Conservation (phyloP, 1,139 yeast species). For the Geotrichum macrosporum region DNA sequence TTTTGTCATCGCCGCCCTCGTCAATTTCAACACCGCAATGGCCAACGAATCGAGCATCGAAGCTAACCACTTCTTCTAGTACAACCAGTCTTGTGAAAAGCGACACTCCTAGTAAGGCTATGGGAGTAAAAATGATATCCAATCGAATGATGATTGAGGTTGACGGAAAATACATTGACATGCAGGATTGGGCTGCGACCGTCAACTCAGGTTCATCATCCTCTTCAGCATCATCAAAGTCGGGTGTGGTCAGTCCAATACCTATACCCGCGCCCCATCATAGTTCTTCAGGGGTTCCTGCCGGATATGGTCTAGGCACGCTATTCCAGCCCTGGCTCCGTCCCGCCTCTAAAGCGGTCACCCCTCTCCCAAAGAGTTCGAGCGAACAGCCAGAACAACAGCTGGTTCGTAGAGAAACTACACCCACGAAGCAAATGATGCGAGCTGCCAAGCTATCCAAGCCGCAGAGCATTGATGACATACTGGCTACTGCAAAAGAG, state of each 20-base stretch:
- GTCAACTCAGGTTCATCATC: constrained; percentile 22
- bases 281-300: constrained; percentile 2
- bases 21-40: constrained; percentile 7
- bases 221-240: not conserved
- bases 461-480: constrained; percentile 2
- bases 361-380: not conserved
- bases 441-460: not conserved
- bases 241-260: not conserved
- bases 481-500: not conserved
- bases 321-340: constrained; percentile 21
- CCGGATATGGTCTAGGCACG: constrained; percentile 15
- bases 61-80: constrained; percentile 3
- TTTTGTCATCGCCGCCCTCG: constrained; percentile 7
- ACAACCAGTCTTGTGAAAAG: not conserved
- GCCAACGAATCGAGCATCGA: no score
- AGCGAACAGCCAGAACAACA: constrained; percentile 1
- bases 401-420: not conserved
- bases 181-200: constrained; percentile 36
- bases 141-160: constrained; percentile 35
- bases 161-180: constrained; percentile 31
- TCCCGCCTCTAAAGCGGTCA: constrained; percentile 11
- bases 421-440: not conserved
- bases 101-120: constrained; percentile 12
- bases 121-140: constrained; percentile 33
- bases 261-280: constrained; percentile 1